Percentiles rank a stretch among this genome's conserved stretches.
Evolutionary conservation across 2,329 filamentous ascomycete species (phyloP).

Genomic region (Triangularia setosa): DNA sequence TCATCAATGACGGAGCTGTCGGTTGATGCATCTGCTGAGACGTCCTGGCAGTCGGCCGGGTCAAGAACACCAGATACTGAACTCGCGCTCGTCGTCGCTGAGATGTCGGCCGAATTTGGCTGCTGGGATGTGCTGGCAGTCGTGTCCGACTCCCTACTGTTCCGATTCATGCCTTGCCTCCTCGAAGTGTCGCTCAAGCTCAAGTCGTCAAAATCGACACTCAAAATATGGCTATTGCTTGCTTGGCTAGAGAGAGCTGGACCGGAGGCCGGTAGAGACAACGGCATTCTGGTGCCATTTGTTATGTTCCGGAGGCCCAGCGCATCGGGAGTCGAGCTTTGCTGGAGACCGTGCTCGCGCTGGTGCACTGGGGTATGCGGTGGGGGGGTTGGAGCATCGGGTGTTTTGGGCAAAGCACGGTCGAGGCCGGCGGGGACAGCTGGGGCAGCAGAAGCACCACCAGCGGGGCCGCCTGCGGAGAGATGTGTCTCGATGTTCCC

Average conservation of each 20-base stretch:
- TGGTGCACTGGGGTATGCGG: slow-evolving; percentile 32
- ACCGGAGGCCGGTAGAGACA: slow-evolving; percentile 10
- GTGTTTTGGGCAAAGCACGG: slow-evolving; percentile 33
- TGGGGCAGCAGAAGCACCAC: slow-evolving; percentile 5
- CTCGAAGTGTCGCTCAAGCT: slow-evolving; percentile 33
- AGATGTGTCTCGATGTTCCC: slow-evolving; percentile 44
- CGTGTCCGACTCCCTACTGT: slow-evolving; percentile 52
- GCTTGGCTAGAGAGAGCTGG: slow-evolving; percentile 7
- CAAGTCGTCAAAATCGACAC: slow-evolving; percentile 32
- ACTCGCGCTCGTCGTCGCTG: slow-evolving; percentile 53
- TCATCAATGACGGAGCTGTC: slow-evolving; percentile 50
- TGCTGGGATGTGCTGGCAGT: slow-evolving; percentile 48
- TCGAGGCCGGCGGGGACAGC: slow-evolving; percentile 23
- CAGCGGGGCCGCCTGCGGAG: slow-evolving; percentile 11
- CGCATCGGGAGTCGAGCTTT: slow-evolving; percentile 9
- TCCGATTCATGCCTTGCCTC: slow-evolving; percentile 39
- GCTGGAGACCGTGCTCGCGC: slow-evolving; percentile 15
- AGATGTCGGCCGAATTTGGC: slow-evolving; percentile 48
- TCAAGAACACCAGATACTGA: slow-evolving; percentile 52
- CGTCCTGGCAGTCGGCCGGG: slow-evolving; percentile 38
- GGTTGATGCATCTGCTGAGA: slow-evolving; percentile 43
- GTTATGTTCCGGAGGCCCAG: slow-evolving; percentile 9
- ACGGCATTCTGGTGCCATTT: slow-evolving; percentile 13
- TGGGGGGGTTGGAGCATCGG: slow-evolving; percentile 37
- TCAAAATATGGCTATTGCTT: slow-evolving; percentile 20